These are phyloP conservation scores for Tieghemiomyces parasiticus DNA, from an alignment of 192 early-diverging fungal species.

Conservation along the genomic window DNA sequence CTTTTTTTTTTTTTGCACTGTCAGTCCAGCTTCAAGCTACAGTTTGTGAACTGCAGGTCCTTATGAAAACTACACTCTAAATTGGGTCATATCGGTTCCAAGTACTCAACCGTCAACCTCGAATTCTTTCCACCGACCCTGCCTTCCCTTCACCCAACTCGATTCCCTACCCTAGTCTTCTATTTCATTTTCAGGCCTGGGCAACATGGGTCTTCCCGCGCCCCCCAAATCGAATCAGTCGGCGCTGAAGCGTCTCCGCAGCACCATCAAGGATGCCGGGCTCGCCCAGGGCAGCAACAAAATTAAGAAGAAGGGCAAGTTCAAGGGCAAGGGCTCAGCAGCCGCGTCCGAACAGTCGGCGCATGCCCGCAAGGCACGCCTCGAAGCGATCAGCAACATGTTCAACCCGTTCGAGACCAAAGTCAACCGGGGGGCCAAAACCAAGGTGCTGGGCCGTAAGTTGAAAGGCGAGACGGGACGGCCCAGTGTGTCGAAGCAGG, in stretches of 20 bases:
- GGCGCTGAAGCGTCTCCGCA: slow-evolving; percentile 68
- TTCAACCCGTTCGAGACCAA: slow-evolving; percentile 90
- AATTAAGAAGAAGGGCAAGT: slow-evolving; percentile 45
- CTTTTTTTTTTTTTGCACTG: no score
- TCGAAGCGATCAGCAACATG: slow-evolving; percentile 22
- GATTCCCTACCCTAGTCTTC: no score
- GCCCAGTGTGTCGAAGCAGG: slow-evolving; percentile 63
- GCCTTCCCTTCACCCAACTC: no score
- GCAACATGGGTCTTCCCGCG: background rate
- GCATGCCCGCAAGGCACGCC: slow-evolving; percentile 21
- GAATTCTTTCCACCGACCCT: no score
- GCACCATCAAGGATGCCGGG: slow-evolving; percentile 60
- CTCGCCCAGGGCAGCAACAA: slow-evolving; percentile 53
- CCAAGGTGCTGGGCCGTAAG: slow-evolving; percentile 69
- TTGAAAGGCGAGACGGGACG: slow-evolving; percentile 69
- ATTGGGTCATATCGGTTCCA: no score
- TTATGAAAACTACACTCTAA: no score
- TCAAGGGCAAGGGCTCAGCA: slow-evolving; percentile 32
- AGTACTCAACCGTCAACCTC: no score
- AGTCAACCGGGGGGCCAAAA: slow-evolving; percentile 52
- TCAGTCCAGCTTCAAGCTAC: no score
- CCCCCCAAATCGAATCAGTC: slow-evolving; percentile 26
- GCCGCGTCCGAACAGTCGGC: slow-evolving; percentile 12
- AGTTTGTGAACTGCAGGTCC: no score
- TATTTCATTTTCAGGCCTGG: no score